A percentile compares a stretch with the other conserved stretches of the same genome.
Conservation (phyloP, 2,329 filamentous ascomycete species). For the Penicillium olsonii region DNA sequence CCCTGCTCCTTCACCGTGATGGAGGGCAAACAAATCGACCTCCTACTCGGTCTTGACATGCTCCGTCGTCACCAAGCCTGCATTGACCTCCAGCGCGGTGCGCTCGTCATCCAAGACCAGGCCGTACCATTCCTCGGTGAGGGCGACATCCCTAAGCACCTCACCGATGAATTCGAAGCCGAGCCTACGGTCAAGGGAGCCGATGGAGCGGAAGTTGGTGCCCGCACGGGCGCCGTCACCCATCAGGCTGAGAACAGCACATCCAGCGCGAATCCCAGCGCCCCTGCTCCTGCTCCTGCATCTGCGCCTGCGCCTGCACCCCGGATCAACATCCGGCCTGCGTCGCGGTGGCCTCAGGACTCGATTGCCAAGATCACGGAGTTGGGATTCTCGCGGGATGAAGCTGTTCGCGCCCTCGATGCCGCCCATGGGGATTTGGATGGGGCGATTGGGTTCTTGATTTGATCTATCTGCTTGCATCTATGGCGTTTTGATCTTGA, state of each 20-base stretch:
- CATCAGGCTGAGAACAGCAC: conserved; percentile 32
- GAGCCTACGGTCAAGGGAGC: conserved; percentile 85
- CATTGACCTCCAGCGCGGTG: conserved; percentile 83
- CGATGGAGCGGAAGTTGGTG: conserved; percentile 84
- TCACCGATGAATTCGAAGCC: conserved; percentile 68
- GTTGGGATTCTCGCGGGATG: conserved; percentile 73
- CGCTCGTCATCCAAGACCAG: conserved; percentile 82
- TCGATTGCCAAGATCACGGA: conserved; percentile 74
- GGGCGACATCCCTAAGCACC: conserved; percentile 86
- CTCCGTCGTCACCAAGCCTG: conserved; percentile 91
- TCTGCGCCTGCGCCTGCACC: conserved; percentile 15
- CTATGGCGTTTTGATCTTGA: conserved; percentile 14
- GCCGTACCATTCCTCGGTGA: conserved; percentile 90
- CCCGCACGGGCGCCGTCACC: conserved; percentile 69
- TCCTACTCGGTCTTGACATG: conserved; percentile 94
- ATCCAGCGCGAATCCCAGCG: background rate
- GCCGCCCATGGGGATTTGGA: conserved; percentile 85
- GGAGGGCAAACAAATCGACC: conserved; percentile 95
- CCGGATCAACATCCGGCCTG: conserved; percentile 30
- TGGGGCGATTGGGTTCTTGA: conserved; percentile 79
- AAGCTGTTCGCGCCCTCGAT: conserved; percentile 78
- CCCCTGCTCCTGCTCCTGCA: conserved; percentile 14
- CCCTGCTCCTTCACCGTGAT: conserved; percentile 98
- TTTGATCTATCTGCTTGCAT: conserved; percentile 57
- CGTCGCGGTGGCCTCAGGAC: conserved; percentile 55